Percentiles rank a stretch among this genome's conserved stretches.
Conservation (phyloP, 2,329 filamentous ascomycete species). For the Fusarium sp. region DNA sequence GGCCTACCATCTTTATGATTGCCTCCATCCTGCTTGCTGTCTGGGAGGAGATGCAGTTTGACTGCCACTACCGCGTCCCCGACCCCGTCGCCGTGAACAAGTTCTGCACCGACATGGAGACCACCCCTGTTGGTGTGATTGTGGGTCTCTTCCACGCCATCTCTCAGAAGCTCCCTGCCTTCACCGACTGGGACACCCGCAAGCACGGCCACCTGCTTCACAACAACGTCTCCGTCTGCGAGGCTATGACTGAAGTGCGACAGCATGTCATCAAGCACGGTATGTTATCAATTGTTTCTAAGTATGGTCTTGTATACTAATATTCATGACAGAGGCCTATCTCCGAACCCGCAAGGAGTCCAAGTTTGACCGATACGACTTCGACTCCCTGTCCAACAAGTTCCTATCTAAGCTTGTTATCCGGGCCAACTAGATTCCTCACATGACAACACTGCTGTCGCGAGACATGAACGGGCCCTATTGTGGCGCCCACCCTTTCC, state of each 20-base stretch:
- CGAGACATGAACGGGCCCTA: conserved; percentile 21
- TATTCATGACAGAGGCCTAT: conserved; percentile 76
- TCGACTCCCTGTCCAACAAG: conserved; percentile 96
- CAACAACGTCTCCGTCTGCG: conserved; percentile 92
- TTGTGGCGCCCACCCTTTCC: conserved; percentile 40
- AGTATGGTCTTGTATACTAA: conserved; percentile 36
- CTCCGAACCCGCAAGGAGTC: conserved; percentile 82
- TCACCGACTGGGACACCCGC: conserved; percentile 92
- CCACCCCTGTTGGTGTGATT: conserved; percentile 93
- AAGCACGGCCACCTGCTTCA: conserved; percentile 92
- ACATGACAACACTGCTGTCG: conserved; percentile 26
- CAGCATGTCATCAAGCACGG: conserved; percentile 94
- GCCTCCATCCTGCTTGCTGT: conserved; percentile 92
- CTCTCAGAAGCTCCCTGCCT: conserved; percentile 92
- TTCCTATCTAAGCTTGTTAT: conserved; percentile 97
- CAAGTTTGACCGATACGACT: conserved; percentile 91
- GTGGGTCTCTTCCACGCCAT: conserved; percentile 98
- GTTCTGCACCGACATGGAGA: conserved; percentile 98
- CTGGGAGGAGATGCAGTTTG: conserved; percentile 99
- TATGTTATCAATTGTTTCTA: conserved; percentile 61
- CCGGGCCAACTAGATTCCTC: conserved; percentile 78
- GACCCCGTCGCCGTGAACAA: conserved; percentile 88
- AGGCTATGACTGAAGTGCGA: conserved; percentile 95
- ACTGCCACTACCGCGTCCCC: conserved; percentile 94
- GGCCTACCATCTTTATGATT: conserved; percentile 98